Base-by-base conservation (phyloP, 2,329 filamentous ascomycete genomes). In the Raffaelea deltoideospora region DNA sequence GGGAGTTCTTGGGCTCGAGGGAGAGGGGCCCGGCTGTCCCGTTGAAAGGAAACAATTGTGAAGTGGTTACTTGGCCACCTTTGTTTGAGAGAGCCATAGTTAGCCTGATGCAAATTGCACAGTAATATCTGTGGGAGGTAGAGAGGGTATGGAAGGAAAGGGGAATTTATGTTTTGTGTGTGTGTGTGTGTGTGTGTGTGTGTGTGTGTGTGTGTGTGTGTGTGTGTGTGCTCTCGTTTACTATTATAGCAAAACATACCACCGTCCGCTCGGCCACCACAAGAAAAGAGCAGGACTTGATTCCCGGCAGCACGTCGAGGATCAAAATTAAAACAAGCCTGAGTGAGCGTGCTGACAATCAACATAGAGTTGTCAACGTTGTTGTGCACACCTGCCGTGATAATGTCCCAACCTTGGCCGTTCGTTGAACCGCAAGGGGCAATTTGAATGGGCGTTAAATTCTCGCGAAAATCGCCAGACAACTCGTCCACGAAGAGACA, bases 321-420 rank as follows among this genome's bases (percentile, higher is more conserved):
- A 44, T 76, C 69, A 41, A 71, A 70, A 54, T 71, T 74, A 46
- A 72, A 54, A 47, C 70, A 75, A 31, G 69, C 69, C 48, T 72
- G 62, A 1, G 69, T 74, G 45, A 69, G 50, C 4, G 65, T 67
- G 56, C 62, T 74, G 31, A 73, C 69, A 27, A 75, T 47, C 33
- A 73, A 56, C 46, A 64, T 61, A 5, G 61, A 58, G 26, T 59
- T 57, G 28, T 56, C 46, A 23, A 52, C 55, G 44, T 69, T 52
- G 42, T 67, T 66, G 47, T 74, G 69, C 45, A 60, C 59, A 18
- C 69, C 69, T 7, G 54, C 48, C 0, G 64, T 66, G 42, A 67
- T 60, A 44, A 65, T 45, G 37, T 67, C 63, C 59, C 60, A 67
- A n/a, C 53, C 54, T 42, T 65, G 59, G 8, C 58, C 61, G 21